These are phyloP conservation scores for Chrysosporium keratinophilum DNA, from an alignment of 2,329 filamentous ascomycete species.

Conservation along the genomic window DNA sequence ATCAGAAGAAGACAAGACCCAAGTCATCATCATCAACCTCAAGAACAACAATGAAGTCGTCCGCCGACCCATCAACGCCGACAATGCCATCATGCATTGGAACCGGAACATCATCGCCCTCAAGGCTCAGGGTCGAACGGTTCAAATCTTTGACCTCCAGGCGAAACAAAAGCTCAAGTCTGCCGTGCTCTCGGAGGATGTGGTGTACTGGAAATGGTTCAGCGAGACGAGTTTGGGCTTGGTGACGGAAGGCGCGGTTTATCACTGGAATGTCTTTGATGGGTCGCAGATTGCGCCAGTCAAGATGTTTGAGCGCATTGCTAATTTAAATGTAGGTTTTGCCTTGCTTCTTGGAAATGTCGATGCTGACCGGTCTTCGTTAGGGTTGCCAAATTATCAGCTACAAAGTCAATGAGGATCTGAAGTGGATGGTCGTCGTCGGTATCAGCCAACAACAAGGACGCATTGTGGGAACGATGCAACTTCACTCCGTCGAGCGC, in stretches of 20 bases:
- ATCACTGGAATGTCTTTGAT: conserved; percentile 97
- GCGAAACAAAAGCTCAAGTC: conserved; percentile 95
- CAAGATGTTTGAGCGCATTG: conserved; percentile 90
- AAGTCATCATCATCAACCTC: conserved; percentile 95
- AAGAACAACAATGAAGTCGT: conserved; percentile 96
- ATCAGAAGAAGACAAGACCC: conserved; percentile 68
- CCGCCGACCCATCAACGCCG: conserved; percentile 90
- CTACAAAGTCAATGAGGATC: conserved; percentile 89
- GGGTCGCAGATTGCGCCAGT: conserved; percentile 64
- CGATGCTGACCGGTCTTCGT: conserved; percentile 5
- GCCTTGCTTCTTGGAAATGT: not conserved
- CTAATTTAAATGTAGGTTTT: conserved; percentile 66
- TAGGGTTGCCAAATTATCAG: conserved; percentile 98
- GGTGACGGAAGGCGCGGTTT: conserved; percentile 82
- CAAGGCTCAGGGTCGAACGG: conserved; percentile 83
- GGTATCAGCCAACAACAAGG: conserved; percentile 91
- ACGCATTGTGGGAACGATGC: conserved; percentile 90
- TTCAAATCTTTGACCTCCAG: conserved; percentile 94
- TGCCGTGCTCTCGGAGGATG: conserved; percentile 90
- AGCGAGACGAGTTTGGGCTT: conserved; percentile 79
- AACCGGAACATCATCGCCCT: conserved; percentile 89
- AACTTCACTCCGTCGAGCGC: conserved; percentile 90
- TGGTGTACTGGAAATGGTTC: conserved; percentile 99
- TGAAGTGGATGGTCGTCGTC: conserved; percentile 97
- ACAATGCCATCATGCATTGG: conserved; percentile 99